Percentiles rank a stretch among this genome's conserved stretches.
phyloP scores from a whole-genome alignment of 805 yeast species.

The Geotrichum ghanense region DNA sequence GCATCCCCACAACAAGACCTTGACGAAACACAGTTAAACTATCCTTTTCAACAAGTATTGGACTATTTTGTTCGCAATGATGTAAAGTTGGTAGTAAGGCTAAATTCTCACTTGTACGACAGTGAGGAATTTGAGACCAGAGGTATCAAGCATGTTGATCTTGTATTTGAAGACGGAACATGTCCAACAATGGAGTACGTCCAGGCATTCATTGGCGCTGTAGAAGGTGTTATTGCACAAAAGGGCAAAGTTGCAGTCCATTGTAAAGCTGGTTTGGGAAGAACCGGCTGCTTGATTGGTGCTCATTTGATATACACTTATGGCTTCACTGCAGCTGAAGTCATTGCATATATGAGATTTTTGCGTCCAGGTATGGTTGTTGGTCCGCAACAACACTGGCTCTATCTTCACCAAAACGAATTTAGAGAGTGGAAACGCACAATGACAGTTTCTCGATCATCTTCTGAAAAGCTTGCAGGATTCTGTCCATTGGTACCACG shows the following conservation, averaged over 20 bases:
- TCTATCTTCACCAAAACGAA: conserved; percentile 89
- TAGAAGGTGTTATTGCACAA: conserved; percentile 72
- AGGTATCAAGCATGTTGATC: conserved; percentile 82
- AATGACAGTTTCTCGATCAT: conserved; percentile 62
- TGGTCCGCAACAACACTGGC: conserved; percentile 99
- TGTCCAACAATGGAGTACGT: conserved; percentile 94
- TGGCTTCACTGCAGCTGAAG: conserved; percentile 94
- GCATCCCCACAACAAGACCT: conserved; percentile 71
- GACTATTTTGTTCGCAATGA: conserved; percentile 60
- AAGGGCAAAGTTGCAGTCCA: conserved; percentile 98
- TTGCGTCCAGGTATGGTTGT: conserved; percentile 99
- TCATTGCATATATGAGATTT: conserved; percentile 93
- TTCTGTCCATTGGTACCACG: conserved; percentile 24
- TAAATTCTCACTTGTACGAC: conserved; percentile 87
- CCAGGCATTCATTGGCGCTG: conserved; percentile 86
- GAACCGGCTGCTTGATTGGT: conserved; percentile 96
- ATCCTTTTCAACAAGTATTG: conserved; percentile 59
- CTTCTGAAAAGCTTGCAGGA: conserved; percentile 34
- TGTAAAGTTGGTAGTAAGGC: conserved; percentile 81
- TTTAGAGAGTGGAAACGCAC: conserved; percentile 95
- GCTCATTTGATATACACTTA: conserved; percentile 93
- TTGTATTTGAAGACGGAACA: conserved; percentile 97
- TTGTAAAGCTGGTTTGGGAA: conserved; percentile 95
- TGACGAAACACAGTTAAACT: conserved; percentile 16
- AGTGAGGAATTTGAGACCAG: conserved; percentile 69